phyloP scores from a whole-genome alignment of 805 yeast species.

The Ogataea pini region DNA sequence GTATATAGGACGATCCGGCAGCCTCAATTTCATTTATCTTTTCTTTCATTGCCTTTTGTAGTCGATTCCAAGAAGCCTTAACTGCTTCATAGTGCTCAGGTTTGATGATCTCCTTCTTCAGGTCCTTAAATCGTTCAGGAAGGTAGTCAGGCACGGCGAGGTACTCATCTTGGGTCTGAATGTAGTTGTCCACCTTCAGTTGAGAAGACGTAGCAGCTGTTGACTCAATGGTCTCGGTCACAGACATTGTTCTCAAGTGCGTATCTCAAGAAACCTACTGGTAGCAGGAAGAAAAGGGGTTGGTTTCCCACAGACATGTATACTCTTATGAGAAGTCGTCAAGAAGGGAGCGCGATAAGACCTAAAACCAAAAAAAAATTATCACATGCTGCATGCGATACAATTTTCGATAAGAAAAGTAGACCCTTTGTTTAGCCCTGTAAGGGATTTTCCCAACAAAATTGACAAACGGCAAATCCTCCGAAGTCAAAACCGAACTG shows the following conservation, averaged over 20 bases:
- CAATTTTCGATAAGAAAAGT: not conserved
- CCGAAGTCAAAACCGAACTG: not conserved
- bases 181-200: not conserved
- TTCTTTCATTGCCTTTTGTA: conserved; percentile 28
- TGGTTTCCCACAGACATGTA: too few relatives aligned
- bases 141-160: conserved; percentile 1
- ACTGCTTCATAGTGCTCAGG: conserved; percentile 33
- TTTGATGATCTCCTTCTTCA: conserved; percentile 23
- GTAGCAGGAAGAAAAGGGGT: too few relatives aligned
- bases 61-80: conserved; percentile 34
- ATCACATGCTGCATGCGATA: not conserved
- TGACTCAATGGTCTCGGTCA: not conserved
- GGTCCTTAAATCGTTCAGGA: conserved; percentile 1
- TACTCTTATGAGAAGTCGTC: too few relatives aligned
- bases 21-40: conserved; percentile 22
- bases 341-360: not conserved
- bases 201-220: not conserved
- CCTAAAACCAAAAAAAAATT: not conserved
- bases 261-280: too few relatives aligned
- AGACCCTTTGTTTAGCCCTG: not conserved
- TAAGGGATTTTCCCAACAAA: not conserved
- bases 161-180: conserved; percentile 3
- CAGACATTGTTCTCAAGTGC: not conserved
- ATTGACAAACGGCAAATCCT: not conserved
- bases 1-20: conserved; percentile 30